phyloP scores from a whole-genome alignment of 1,139 yeast genomes.

The Pichia sp. region DNA sequence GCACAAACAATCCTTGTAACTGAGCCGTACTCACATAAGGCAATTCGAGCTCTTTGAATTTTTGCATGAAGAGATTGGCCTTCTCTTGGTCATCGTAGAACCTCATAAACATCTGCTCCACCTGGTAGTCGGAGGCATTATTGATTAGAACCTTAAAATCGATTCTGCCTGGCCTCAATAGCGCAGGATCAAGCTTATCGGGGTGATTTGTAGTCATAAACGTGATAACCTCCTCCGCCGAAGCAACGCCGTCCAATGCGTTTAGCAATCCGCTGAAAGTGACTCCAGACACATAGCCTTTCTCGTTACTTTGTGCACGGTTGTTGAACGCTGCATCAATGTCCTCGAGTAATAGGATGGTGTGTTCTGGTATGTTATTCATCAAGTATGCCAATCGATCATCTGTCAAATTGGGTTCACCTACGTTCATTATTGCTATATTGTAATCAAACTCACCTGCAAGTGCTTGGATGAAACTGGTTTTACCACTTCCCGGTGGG shows the following conservation, averaged over 20 bases:
- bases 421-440: slow-evolving; percentile 84
- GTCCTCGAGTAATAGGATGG: slow-evolving; percentile 81
- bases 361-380: slow-evolving; percentile 93
- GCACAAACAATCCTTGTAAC: slow-evolving; percentile 90
- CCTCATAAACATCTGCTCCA: slow-evolving; percentile 75
- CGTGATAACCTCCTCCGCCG: slow-evolving; percentile 93
- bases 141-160: slow-evolving; percentile 80
- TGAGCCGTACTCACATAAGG: slow-evolving; percentile 83
- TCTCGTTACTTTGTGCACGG: slow-evolving; percentile 72
- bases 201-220: slow-evolving; percentile 99
- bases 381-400: slow-evolving; percentile 89
- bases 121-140: slow-evolving; percentile 80
- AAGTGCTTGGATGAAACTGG: slow-evolving; percentile 90
- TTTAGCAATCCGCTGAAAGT: slow-evolving; percentile 92
- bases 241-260: slow-evolving; percentile 97
- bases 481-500: slow-evolving; percentile 97
- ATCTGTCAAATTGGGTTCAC: slow-evolving; percentile 89
- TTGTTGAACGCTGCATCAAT: slow-evolving; percentile 93
- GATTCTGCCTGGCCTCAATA: slow-evolving; percentile 89
- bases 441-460: slow-evolving; percentile 97
- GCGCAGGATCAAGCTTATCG: slow-evolving; percentile 80
- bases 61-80: slow-evolving; percentile 59
- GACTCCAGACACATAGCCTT: slow-evolving; percentile 75
- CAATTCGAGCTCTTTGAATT: slow-evolving; percentile 45
- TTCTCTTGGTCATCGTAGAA: slow-evolving; percentile 75